Percentiles rank a stretch among this genome's conserved stretches.
These are phyloP conservation scores for Kwoniella mangroviensis DNA, from an alignment of 768 basidiomycete species.

Conservation along the genomic window DNA sequence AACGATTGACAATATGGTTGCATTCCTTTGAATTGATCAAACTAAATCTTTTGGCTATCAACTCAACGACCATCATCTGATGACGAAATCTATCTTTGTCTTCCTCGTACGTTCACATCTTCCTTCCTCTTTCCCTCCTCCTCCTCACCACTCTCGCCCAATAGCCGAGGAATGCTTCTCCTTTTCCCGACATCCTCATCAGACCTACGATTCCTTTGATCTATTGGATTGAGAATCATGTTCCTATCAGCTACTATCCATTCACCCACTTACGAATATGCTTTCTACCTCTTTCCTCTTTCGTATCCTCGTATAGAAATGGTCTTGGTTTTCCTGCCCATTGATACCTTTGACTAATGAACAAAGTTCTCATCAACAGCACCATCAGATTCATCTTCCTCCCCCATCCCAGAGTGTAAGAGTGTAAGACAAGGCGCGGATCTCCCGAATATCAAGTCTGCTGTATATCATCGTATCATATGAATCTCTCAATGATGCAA, in stretches of 20 bases:
- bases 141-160: not conserved
- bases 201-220: not conserved
- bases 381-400: too few species aligned
- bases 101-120: not conserved
- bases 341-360: not conserved
- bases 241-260: not conserved
- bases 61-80: conserved; percentile 5
- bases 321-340: not conserved
- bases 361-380: not conserved
- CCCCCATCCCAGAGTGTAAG: not conserved
- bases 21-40: not conserved
- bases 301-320: not conserved
- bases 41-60: not conserved
- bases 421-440: not conserved
- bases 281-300: not conserved
- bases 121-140: not conserved
- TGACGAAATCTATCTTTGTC: not conserved
- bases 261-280: not conserved
- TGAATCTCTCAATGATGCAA: not conserved
- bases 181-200: not conserved
- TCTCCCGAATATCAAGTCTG: not conserved
- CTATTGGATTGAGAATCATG: not conserved
- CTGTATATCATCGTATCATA: not conserved
- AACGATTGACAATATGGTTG: not conserved
- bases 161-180: not conserved